Base-by-base conservation (phyloP, 768 basidiomycete genomes). In the Tylopilus rubrobrunneus region DNA sequence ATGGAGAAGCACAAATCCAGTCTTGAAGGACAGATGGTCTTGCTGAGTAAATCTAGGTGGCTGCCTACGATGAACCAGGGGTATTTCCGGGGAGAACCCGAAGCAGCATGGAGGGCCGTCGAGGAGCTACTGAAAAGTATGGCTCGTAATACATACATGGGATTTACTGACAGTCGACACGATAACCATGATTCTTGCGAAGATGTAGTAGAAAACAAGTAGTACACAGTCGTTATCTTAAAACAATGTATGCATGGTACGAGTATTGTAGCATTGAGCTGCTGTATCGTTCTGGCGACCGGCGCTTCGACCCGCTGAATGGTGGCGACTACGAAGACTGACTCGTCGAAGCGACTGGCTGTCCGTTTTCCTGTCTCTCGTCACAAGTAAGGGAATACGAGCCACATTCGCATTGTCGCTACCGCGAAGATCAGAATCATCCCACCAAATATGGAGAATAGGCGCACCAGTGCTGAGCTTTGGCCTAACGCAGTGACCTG, bases 321-420 rank as follows among this genome's bases (percentile, higher is more conserved):
- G 8, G 14, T 29, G 11, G 25, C 12, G 19, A 29, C 45, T 48
- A 44, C 10, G 7, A 19, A 12, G 36, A 17, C 39, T 23, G 25
- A 27, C 49, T 36, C 27, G 34, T 34, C 6, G 23, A 31, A 29
- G 23, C 1, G 10, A 46, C 25, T 28, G 36, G 43, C 17, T 52
- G 40, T 34, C 11, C n/a, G 5, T 33, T 21, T 17, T 33, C 42
- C 29, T 15, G 43, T 8, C 9, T 7, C 11, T 50, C 56, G 19
- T 55, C 56, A 5, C 2, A 23, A 25, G 8, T 19, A 25, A 37
- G 1, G 2, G n/a, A 11, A 2, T 4, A n/a, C 11, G 7, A 23
- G 3, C 48, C 31, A 29, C 60, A 61, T 49, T 45, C 31, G 11
- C 60, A 61, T 43, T 52, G 12, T 29, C 50, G 33, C 60, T 62